Base-by-base conservation (phyloP, 352 stramenopile species). In the Globisporangium alternatum region DNA sequence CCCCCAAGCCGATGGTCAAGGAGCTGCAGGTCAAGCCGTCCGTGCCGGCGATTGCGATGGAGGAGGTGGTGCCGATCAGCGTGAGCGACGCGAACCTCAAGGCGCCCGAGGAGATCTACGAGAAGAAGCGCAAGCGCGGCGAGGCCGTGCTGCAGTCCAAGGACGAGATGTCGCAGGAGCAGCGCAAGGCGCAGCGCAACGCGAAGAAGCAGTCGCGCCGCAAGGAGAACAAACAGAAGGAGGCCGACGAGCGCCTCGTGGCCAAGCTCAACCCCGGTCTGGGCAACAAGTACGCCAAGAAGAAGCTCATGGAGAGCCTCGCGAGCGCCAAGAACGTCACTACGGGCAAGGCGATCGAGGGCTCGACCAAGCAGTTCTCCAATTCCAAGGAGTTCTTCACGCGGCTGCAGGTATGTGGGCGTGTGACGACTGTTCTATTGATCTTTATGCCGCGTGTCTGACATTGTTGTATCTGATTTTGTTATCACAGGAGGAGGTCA, bases 251-350 rank as follows among this genome's bases (percentile, higher is more conserved):
- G 68, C 90, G 87, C 53, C 78, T 98, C 15, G 88, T 98, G 73
- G 95, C 93, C 43, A 97, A 97, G 74, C 81, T 98, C 65, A 93
- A 98, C 72, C 93, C 95, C n/a, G 93, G 93, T 0, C 77, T 98
- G 39, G 93, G 93, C 66, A 98, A 98, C 80, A 97, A 97, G 61
- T 98, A 98, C 80, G 95, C 97, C 67, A 98, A 98, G 75, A 95
- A 88, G 82, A 96, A 95, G 65, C 82, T 95, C 77, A 76, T 93
- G 65, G 81, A 95, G 70, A 91, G 76, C 66, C 76, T 95, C 43
- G 78, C 81, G 28, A 74, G 71, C 56, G 81, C 83, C 75, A 91
- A 90, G 74, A 95, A 93, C 68, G 75, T 95, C 67, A 91, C 81
- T n/a, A 86, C 62, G 65, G 86, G 86, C 78, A 95, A 87, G 70